Evolutionary conservation across 345 rosid genomes (phyloP).

Genomic region (Arabis hirsuta): DNA sequence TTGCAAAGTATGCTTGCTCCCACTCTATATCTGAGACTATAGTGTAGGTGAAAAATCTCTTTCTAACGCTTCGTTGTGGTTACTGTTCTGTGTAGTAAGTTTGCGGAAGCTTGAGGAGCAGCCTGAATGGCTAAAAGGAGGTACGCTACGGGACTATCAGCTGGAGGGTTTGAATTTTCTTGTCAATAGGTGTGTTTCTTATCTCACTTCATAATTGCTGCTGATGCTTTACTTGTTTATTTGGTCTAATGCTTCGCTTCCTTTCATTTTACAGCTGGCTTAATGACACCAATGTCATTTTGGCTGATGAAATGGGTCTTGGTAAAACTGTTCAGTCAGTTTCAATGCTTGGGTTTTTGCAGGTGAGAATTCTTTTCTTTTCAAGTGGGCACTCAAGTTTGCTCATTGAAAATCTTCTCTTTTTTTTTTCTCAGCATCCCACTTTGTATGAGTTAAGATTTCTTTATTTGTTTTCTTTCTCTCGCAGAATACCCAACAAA

Average conservation of each 20-base stretch:
- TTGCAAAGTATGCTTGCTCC: slow-evolving; percentile 16
- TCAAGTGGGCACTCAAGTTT: slow-evolving; percentile 25
- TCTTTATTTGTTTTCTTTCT: slow-evolving; percentile 14
- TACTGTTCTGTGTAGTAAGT: slow-evolving; percentile 58
- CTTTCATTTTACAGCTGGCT: slow-evolving; percentile 74
- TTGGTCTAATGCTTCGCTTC: slow-evolving; percentile 23
- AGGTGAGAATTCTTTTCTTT: slow-evolving; percentile 53
- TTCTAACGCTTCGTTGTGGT: slow-evolving; percentile 23
- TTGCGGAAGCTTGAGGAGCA: slow-evolving; percentile 98
- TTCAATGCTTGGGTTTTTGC: slow-evolving; percentile 98
- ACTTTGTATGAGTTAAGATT: slow-evolving; percentile 29
- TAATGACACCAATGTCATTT: slow-evolving; percentile 98
- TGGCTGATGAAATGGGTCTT: slow-evolving; percentile 99
- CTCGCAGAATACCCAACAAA: slow-evolving; percentile 86
- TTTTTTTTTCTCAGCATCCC: slow-evolving; percentile 10
- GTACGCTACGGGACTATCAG: slow-evolving; percentile 98
- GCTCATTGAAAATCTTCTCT: slow-evolving; percentile 16
- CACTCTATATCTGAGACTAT: slow-evolving; percentile 10
- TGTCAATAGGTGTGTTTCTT: slow-evolving; percentile 79
- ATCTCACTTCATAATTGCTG: slow-evolving; percentile 7
- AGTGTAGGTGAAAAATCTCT: background rate
- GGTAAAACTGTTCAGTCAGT: slow-evolving; percentile 99
- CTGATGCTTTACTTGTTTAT: slow-evolving; percentile 26
- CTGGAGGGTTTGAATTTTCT: slow-evolving; percentile 97
- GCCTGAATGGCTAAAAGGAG: slow-evolving; percentile 95